phyloP scores from a whole-genome alignment of 495 filamentous ascomycete species.

The Podospora pseudoanserina region DNA sequence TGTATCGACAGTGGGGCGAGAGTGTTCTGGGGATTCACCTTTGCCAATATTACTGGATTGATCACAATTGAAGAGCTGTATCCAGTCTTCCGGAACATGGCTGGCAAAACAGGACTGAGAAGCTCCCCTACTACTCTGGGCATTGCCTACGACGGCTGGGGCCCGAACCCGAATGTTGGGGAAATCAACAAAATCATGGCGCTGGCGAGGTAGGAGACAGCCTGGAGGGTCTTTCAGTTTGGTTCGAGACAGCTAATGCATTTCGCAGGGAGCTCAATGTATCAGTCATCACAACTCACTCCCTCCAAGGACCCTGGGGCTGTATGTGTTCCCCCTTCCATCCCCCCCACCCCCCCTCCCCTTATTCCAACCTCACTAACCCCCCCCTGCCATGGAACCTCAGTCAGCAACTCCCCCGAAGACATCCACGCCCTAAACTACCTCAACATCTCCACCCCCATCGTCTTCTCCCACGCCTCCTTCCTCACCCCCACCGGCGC shows the following conservation, averaged over 20 bases:
- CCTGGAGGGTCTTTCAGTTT: no score
- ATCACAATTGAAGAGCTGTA: constrained; percentile 29
- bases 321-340: no score
- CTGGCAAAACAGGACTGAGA: constrained; percentile 17
- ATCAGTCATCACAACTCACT: constrained; percentile 35
- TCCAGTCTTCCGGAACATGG: constrained; percentile 28
- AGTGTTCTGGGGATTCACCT: constrained; percentile 36
- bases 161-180: constrained; percentile 16
- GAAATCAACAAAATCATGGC: constrained; percentile 29
- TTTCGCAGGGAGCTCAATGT: constrained; percentile 23
- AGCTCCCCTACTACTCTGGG: constrained; percentile 26
- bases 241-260: no score
- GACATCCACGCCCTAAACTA: constrained; percentile 27
- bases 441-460: constrained; percentile 32
- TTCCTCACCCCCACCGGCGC: constrained; percentile 27
- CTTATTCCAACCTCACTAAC: no score
- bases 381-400: no score
- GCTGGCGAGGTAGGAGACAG: constrained; percentile 9
- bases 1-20: constrained; percentile 38
- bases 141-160: constrained; percentile 39
- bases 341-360: no score
- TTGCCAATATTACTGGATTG: constrained; percentile 23
- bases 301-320: constrained; percentile 21
- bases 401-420: constrained; percentile 27
- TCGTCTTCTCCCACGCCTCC: constrained; percentile 39